Evolutionary conservation across 768 basidiomycete genomes (phyloP).

Genomic region (Lactarius vividus): DNA sequence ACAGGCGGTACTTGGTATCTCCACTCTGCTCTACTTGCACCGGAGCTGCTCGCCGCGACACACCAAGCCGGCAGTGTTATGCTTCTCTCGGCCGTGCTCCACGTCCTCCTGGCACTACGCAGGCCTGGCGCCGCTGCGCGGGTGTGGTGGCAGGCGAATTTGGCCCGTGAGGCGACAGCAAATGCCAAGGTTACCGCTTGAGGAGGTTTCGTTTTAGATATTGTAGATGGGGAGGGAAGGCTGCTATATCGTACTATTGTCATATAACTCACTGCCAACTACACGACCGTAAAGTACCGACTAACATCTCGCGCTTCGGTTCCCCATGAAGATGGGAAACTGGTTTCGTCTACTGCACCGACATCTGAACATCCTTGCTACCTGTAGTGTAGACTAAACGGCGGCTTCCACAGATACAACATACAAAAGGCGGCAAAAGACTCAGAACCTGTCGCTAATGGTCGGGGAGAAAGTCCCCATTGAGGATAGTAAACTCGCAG

Average conservation of each 20-base stretch:
- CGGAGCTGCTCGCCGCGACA: constrained; percentile 84
- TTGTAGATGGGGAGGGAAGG: not conserved
- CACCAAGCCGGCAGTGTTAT: constrained; percentile 96
- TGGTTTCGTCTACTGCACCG: too few relatives aligned
- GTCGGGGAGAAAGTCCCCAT: too few relatives aligned
- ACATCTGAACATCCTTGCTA: too few relatives aligned
- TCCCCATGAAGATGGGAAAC: too few relatives aligned
- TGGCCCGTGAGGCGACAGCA: constrained; percentile 3
- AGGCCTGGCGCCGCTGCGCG: constrained; percentile 65
- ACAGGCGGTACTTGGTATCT: constrained; percentile 73
- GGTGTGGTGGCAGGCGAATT: constrained; percentile 49
- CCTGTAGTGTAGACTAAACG: not conserved
- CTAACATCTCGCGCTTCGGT: too few relatives aligned
- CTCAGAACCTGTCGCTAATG: not conserved
- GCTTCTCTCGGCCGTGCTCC: constrained; percentile 79
- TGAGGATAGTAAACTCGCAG: not conserved
- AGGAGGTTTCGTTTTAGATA: not conserved
- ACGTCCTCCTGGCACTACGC: constrained; percentile 68
- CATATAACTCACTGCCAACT: not conserved
- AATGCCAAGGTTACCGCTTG: not conserved
- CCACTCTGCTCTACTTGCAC: constrained; percentile 91
- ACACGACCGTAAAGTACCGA: not conserved
- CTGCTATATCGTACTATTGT: not conserved
- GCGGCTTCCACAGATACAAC: not conserved
- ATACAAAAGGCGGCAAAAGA: not conserved